Evolutionary conservation across 2,329 filamentous ascomycete species (phyloP), one percentile per base, ranked within the genome.

Genomic region (Truncatella angustata): DNA sequence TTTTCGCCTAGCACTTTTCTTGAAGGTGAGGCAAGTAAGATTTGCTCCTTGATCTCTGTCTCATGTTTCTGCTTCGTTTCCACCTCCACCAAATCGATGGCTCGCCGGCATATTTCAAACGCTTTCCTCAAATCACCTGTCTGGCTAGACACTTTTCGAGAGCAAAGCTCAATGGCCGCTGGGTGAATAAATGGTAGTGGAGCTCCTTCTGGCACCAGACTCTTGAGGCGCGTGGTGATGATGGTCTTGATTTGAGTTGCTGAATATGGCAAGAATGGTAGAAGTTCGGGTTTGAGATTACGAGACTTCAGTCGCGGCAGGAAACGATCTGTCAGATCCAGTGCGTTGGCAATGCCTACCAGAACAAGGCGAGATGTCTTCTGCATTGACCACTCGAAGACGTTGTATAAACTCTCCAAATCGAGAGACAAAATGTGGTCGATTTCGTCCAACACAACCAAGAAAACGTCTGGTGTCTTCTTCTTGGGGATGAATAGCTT

Each of bases 321-420:
- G 61, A 97, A 96, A 9, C 94, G 89, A 66, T 97, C 94, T 0
- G 94, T 99, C 52, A 99, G 77, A 66, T 99, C 94, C 50, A 99
- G 78, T 4, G 94, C 94, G 64, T 99, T 99, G 60, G 94, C 94
- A 64, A 99, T 96, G 44, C 94, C 94, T 46, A 99, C 82, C 16
- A 99, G 77, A 32, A 94, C 77, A 4, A 99, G 84, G 18, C 83
- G 84, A 0, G 94, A 97, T 1, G 83, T 82, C 57, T 85, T 85
- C 56, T 90, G 84, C 63, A 99, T 76, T 1, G 94, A 95, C 92
- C 93, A 97, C 67, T 97, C 92, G 60, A 99, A 97, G n/a, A 99
- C 77, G 56, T 85, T 88, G 72, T 97, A 97, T 12, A 99, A 77
- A 50, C 94, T 87, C 60, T 95, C 91, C 53, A 94, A 76, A 60